phyloP scores from a whole-genome alignment of 345 rosid species.

The Aquilaria malaccensis region DNA sequence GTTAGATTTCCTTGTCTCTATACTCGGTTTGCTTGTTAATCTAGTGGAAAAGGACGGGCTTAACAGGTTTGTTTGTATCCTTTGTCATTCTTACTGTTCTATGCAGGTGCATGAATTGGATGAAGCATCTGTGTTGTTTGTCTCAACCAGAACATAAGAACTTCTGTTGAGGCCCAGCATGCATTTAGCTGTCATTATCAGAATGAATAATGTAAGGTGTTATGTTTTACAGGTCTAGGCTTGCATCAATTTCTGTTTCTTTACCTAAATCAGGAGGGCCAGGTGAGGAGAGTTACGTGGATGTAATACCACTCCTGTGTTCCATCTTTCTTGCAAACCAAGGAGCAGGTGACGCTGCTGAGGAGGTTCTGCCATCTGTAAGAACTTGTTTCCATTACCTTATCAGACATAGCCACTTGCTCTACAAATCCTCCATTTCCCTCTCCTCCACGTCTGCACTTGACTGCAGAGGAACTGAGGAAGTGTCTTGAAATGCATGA shows the following conservation, averaged over 20 bases:
- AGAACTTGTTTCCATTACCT: slow-evolving; percentile 18
- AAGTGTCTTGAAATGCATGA: neutral
- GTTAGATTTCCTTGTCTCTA: slow-evolving; percentile 92
- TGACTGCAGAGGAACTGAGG: neutral
- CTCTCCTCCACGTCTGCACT: neutral
- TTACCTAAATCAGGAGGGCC: slow-evolving; percentile 44
- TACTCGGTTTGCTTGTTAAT: slow-evolving; percentile 87
- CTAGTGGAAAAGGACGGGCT: slow-evolving; percentile 85
- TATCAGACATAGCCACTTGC: neutral
- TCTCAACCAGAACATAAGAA: no score
- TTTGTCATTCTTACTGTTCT: neutral
- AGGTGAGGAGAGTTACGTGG: slow-evolving; percentile 34
- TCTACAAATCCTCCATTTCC: neutral
- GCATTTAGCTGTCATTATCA: neutral
- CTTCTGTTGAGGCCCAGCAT: neutral
- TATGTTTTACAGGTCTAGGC: slow-evolving; percentile 57
- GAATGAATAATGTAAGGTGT: neutral
- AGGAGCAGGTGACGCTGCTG: slow-evolving; percentile 59
- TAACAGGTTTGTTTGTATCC: slow-evolving; percentile 58
- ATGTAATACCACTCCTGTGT: slow-evolving; percentile 73
- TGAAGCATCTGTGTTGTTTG: no score
- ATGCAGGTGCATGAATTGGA: neutral
- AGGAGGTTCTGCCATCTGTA: slow-evolving; percentile 59
- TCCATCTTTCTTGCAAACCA: slow-evolving; percentile 77
- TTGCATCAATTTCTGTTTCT: slow-evolving; percentile 59